Evolutionary conservation across 2,329 filamentous ascomycete genomes (phyloP), one percentile per base, ranked within the genome.

Genomic region (Monilinia polystroma): DNA sequence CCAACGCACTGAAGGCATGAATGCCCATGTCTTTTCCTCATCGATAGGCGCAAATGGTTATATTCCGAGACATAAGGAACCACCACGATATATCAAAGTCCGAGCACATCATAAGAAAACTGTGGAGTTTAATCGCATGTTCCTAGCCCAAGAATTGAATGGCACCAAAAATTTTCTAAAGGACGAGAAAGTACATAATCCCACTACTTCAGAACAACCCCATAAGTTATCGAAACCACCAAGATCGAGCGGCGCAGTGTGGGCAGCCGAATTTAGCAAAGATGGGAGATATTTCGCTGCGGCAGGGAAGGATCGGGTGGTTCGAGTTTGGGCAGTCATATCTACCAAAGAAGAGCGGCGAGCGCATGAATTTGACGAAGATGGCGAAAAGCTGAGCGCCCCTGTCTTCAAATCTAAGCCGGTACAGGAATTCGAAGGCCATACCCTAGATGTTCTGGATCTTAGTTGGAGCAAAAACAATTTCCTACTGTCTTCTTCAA

Each of bases 381-480:
- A 84, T 63, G 80, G 80, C 35, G 85, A 89, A 70, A 87, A 87
- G 70, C 81, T 98, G 57, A 96, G 91, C 72, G 94, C 95, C 1
- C 94, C 94, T 2, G 94, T 99, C 0, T 98, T 99, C 75, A 87
- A 88, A 70, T 86, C 86, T 60, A 90, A 91, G 73, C 91, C 93
- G 0, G 77, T 91, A 12, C 85, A 89, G 66, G 90, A 97, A 75
- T 97, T 95, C 71, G 80, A 85, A 64, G 93, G 93, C 5, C 95
- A 99, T 76, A 89, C 87, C 0, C 89, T 90, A 20, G 93, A 96
- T 72, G 87, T 99, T 7, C 80, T 99, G 70, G 94, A 97, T 76
- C 78, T 99, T 68, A 96, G 92, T 77, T 99, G 95, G 95, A 98
- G 94, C 81, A 99, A 98, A 83, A 99, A 99, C 79, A 97, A 96